Base-by-base conservation (phyloP, 495 filamentous ascomycete species). In the Podospora bellae-mahoneyi region DNA sequence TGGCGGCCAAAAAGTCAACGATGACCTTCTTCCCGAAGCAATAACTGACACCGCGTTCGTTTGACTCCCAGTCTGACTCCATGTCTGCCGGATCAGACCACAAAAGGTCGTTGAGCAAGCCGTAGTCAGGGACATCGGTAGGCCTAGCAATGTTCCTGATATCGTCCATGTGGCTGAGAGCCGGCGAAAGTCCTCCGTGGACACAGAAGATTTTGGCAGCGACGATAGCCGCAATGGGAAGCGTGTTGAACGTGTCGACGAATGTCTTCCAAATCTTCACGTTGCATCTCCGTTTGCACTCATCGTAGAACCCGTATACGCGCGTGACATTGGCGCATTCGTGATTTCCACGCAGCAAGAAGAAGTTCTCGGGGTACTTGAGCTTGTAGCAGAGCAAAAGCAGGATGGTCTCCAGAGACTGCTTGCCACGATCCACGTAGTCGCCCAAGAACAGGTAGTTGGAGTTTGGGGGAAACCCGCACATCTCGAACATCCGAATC, bases 221-320 rank as follows among this genome's bases (percentile, higher is more conserved):
- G 26, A 99, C 96, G 72, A 97, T 98, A 16, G 96, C 86, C 34
- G 95, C 95, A 72, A 99, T 97, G 0, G 96, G 95, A 18, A 99
- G 87, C 27, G 88, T 91, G 77, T 99, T 99, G 84, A 99, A 99
- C 18, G 92, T 96, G 77, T 99, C 95, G 61, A 99, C 88, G 76
- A 99, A 99, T 0, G 92, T 94, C 84, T 98, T 99, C 95, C 95
- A 99, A 64, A 97, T 88, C 82, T 99, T 99, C 75, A 99, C 91
- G 76, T 96, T 98, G 81, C 93, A 97, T 67, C 95, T 86, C 72
- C 95, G 86, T 80, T 99, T 99, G 85, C 95, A 99, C 73, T 99
- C 95, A 74, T 99, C 95, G 82, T 99, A 99, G 78, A 99, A 99
- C 9, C 95, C 95, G 78, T 99, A 99, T 20, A 99, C 95, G 53